A percentile compares a stretch with the other conserved stretches of the same genome.
phyloP scores from a whole-genome alignment of 1,139 yeast genomes.

The Suhomyces terraborum region DNA sequence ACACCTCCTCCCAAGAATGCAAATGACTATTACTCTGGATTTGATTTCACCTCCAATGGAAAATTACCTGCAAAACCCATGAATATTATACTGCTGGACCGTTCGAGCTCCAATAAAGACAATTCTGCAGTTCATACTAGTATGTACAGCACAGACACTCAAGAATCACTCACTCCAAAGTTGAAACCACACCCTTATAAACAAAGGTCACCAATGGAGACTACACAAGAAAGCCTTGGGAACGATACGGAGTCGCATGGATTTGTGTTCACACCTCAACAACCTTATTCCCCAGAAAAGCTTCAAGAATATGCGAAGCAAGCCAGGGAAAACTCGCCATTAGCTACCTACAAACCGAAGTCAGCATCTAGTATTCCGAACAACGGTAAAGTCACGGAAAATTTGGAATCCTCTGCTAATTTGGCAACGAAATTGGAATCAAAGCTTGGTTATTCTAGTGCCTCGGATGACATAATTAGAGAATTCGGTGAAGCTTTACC shows the following conservation, averaged over 20 bases:
- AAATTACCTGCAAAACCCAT: slow-evolving; percentile 47
- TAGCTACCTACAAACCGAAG: slow-evolving; percentile 24
- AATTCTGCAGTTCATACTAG: slow-evolving; percentile 8
- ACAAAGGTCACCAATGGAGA: slow-evolving; percentile 4
- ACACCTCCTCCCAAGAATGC: slow-evolving; percentile 17
- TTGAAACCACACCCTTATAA: slow-evolving; percentile 4
- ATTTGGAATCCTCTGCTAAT: slow-evolving; percentile 32
- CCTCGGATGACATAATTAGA: slow-evolving; percentile 11
- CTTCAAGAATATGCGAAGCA: slow-evolving; percentile 26
- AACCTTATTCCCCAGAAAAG: slow-evolving; percentile 22
- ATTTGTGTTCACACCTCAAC: slow-evolving; percentile 29
- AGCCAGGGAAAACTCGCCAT: slow-evolving; percentile 25
- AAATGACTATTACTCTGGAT: slow-evolving; percentile 31
- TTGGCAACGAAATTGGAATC: slow-evolving; percentile 29
- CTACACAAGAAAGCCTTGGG: neutral
- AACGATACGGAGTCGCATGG: slow-evolving; percentile 32
- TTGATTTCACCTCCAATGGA: slow-evolving; percentile 50
- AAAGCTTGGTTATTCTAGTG: slow-evolving; percentile 17
- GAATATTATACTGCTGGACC: slow-evolving; percentile 32
- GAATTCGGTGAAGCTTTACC: slow-evolving; percentile 18
- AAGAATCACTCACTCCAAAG: slow-evolving; percentile 5
- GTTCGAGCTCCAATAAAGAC: slow-evolving; percentile 3
- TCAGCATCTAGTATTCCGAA: slow-evolving; percentile 3
- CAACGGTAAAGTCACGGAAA: slow-evolving; percentile 26
- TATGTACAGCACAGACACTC: slow-evolving; percentile 8